phyloP scores from a whole-genome alignment of 257 asterid species.

The Penstemon eatonii region DNA sequence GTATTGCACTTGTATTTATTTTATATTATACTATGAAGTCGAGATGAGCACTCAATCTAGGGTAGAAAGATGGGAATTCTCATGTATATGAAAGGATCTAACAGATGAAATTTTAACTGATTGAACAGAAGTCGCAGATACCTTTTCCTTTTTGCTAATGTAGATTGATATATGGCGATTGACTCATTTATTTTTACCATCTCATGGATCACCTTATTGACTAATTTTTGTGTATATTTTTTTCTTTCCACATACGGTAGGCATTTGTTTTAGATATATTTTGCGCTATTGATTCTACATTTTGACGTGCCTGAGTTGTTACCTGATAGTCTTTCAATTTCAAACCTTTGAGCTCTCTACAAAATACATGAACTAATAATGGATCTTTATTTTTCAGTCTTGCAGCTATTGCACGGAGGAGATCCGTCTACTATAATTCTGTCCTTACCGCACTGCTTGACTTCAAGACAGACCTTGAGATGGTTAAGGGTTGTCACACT shows the following conservation, averaged over 20 bases:
- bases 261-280: no score
- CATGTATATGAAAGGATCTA: background rate
- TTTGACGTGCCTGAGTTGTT: no score
- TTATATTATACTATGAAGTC: background rate
- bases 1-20: no score
- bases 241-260: constrained; percentile 9
- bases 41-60: constrained; percentile 9
- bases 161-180: constrained; percentile 6
- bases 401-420: constrained; percentile 84
- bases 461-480: constrained; percentile 59
- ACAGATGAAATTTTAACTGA: constrained; percentile 2
- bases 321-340: background rate
- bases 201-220: constrained; percentile 15
- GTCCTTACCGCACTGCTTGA: constrained; percentile 73
- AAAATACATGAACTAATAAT: constrained; percentile 21
- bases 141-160: background rate
- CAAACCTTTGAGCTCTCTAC: constrained; percentile 9
- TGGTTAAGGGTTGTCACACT: constrained; percentile 63
- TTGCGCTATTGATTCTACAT: no score
- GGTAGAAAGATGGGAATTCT: constrained; percentile 1
- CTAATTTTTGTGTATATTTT: constrained; percentile 2
- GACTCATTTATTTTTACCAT: constrained; percentile 9
- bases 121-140: constrained; percentile 4
- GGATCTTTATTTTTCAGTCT: constrained; percentile 61
- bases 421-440: constrained; percentile 61